Conservation (phyloP, 2,329 filamentous ascomycete genomes). For the Fusarium heterosporum region DNA sequence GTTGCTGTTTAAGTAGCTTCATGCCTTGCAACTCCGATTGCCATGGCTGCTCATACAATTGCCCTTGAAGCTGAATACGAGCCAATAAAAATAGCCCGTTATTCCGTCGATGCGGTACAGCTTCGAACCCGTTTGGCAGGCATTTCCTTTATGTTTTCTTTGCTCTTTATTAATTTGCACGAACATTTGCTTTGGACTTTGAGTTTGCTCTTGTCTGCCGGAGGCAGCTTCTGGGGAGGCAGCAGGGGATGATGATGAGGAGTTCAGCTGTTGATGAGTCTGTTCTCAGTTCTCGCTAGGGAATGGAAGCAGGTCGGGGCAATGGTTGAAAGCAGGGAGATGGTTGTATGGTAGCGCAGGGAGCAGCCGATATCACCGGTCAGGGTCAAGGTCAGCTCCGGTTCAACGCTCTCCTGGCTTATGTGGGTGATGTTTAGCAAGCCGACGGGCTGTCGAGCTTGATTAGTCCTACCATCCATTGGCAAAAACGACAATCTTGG, state of each 20-base stretch:
- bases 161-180: slow-evolving; percentile 36
- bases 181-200: slow-evolving; percentile 44
- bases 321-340: slow-evolving; percentile 10
- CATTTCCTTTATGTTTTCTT: slow-evolving; percentile 49
- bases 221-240: slow-evolving; percentile 54
- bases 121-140: slow-evolving; percentile 48
- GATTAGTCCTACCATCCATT: background rate
- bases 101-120: slow-evolving; percentile 55
- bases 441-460: slow-evolving; percentile 5
- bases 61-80: slow-evolving; percentile 30
- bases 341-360: slow-evolving; percentile 10
- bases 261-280: slow-evolving; percentile 1
- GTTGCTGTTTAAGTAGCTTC: slow-evolving; percentile 21
- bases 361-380: slow-evolving; percentile 9
- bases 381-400: slow-evolving; percentile 30
- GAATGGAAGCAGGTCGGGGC: background rate
- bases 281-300: slow-evolving; percentile 19
- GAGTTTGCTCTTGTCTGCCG: slow-evolving; percentile 44
- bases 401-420: slow-evolving; percentile 15
- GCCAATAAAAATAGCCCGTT: slow-evolving; percentile 10
- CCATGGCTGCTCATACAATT: slow-evolving; percentile 28
- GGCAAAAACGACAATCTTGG: background rate
- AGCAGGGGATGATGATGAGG: slow-evolving; percentile 30
- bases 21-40: slow-evolving; percentile 24
- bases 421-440: slow-evolving; percentile 12